Conservation (phyloP, 2,329 filamentous ascomycete species). For the Pyrenochaeta sp. region DNA sequence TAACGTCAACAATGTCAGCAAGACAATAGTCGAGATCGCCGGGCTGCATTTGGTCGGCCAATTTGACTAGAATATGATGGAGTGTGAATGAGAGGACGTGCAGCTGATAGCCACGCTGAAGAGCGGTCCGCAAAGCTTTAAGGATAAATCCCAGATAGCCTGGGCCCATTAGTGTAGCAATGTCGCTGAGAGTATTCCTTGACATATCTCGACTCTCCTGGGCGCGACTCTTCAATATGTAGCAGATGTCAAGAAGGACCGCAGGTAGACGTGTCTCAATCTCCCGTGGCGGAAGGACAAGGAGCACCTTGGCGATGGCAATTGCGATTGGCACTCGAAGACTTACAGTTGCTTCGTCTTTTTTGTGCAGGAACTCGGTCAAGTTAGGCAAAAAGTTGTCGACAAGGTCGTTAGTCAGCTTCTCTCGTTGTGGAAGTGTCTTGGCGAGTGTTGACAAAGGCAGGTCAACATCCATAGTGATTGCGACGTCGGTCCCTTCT, state of each 20-base stretch:
- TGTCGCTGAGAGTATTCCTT: slow-evolving; percentile 84
- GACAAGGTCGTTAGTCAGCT: slow-evolving; percentile 75
- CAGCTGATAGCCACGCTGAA: slow-evolving; percentile 88
- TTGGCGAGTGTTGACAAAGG: slow-evolving; percentile 59
- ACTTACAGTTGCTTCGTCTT: slow-evolving; percentile 93
- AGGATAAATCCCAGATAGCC: slow-evolving; percentile 91
- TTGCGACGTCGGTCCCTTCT: slow-evolving; percentile 19
- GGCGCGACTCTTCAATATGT: slow-evolving; percentile 88
- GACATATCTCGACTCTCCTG: slow-evolving; percentile 92
- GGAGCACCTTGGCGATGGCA: slow-evolving; percentile 86
- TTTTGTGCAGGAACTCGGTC: slow-evolving; percentile 87
- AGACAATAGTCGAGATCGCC: slow-evolving; percentile 93
- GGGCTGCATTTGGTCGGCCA: slow-evolving; percentile 75
- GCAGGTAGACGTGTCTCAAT: slow-evolving; percentile 79
- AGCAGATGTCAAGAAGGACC: slow-evolving; percentile 89
- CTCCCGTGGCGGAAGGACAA: slow-evolving; percentile 76
- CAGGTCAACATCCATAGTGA: slow-evolving; percentile 36
- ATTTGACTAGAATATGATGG: slow-evolving; percentile 84
- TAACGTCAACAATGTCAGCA: slow-evolving; percentile 76
- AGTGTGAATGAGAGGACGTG: slow-evolving; percentile 96
- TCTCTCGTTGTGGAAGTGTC: slow-evolving; percentile 72
- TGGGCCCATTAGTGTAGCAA: slow-evolving; percentile 81
- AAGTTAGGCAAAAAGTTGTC: slow-evolving; percentile 80
- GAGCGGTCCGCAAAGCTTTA: slow-evolving; percentile 83
- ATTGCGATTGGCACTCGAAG: slow-evolving; percentile 89